Evolutionary conservation across 2,329 filamentous ascomycete genomes (phyloP), one percentile per base, ranked within the genome.

Genomic region (Lasiodiplodia hormozganensis): DNA sequence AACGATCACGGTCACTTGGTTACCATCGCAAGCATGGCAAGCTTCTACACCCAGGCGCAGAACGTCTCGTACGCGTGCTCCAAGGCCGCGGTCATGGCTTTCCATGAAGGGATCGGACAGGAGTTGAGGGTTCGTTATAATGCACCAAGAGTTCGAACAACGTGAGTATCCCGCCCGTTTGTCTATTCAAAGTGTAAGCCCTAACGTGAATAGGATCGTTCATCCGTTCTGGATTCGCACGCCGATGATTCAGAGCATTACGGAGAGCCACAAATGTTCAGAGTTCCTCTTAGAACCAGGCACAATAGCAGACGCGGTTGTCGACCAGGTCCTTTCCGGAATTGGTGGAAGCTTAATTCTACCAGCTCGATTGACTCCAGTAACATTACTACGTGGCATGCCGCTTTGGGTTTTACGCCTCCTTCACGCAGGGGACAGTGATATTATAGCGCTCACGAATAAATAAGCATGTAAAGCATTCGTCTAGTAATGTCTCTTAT

Each of bases 21-120:
- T 11, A 87, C 85, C 0, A 80, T 88, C n/a, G 86, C 86, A 2
- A 86, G 83, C 68, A 79, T 84, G 72, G 85, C 85, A 7, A 76
- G 73, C 2, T 77, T 75, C 62, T 43, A 74, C 28, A 70, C 73
- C 4, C 72, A 54, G 11, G 51, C 84, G 0, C 81, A 84, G 34
- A 83, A 87, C 70, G 82, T 82, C 10, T 85, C 86, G 69, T 88
- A 88, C 74, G 80, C 78, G 49, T 80, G 80, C 65, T 83, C 82
- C 54, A 88, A 88, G 74, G 82, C 82, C 0, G 84, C 80, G 25
- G 84, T 85, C 0, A 74, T 87, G 54, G 78, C 83, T 4, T 85
- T 88, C 74, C 85, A 88, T 71, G 86, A 88, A 76, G 80, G 65
- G 7, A 77, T 83, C 10, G 75, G 70, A 14, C 75, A 79, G 43